Conservation (phyloP, 2,329 filamentous ascomycete species). For the Aureobasidium melanogenum region DNA sequence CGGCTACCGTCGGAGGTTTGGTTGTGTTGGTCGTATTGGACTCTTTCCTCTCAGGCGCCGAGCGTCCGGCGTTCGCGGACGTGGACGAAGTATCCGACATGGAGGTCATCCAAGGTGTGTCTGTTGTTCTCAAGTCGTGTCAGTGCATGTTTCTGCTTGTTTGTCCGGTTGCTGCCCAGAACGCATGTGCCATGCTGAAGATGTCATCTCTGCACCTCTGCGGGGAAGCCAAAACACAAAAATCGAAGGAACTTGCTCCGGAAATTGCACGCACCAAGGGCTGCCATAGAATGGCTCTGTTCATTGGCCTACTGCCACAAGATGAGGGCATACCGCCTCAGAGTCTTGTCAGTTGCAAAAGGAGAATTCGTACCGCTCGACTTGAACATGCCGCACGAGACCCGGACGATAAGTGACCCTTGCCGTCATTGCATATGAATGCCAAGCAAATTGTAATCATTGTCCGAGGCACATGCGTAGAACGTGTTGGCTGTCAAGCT, state of each 20-base stretch:
- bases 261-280: not conserved
- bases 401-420: not conserved
- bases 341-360: not conserved
- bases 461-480: not conserved
- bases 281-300: slow-evolving; percentile 1
- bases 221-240: not conserved
- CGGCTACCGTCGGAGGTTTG: slow-evolving; percentile 62
- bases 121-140: slow-evolving; percentile 16
- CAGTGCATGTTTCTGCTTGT: slow-evolving; percentile 11
- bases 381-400: slow-evolving; percentile 5
- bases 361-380: not conserved
- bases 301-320: not conserved
- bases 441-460: not conserved
- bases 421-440: slow-evolving; percentile 9
- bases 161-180: not conserved
- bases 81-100: slow-evolving; percentile 38
- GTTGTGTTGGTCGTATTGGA: slow-evolving; percentile 11
- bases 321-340: not conserved
- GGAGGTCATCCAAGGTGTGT: slow-evolving; percentile 45
- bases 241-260: not conserved
- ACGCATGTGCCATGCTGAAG: not conserved
- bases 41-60: slow-evolving; percentile 24
- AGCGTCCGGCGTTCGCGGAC: slow-evolving; percentile 29
- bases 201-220: slow-evolving; percentile 7
- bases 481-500: not conserved